Conservation (phyloP, 2,329 filamentous ascomycete genomes). For the Nothophoma quercina region DNA sequence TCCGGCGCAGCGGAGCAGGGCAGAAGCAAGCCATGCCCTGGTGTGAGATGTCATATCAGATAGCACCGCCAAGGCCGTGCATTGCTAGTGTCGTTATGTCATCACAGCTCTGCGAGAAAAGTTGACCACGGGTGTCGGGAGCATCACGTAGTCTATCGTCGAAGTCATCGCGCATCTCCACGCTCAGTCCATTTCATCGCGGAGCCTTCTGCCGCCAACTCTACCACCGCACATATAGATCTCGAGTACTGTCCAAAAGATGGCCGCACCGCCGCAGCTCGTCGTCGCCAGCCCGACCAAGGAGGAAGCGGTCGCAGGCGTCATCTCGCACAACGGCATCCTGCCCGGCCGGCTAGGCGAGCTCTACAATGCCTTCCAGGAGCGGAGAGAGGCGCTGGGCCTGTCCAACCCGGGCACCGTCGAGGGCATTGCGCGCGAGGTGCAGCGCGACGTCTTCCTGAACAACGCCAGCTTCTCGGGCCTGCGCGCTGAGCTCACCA, state of each 20-base stretch:
- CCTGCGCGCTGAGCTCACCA: slow-evolving; percentile 93
- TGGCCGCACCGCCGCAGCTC: slow-evolving; percentile 24
- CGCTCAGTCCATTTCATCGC: slow-evolving; percentile 26
- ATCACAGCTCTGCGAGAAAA: slow-evolving; percentile 39
- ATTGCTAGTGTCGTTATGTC: slow-evolving; percentile 35
- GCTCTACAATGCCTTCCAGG: slow-evolving; percentile 81
- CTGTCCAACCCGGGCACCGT: slow-evolving; percentile 91
- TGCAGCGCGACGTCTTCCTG: slow-evolving; percentile 94
- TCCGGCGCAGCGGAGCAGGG: slow-evolving; percentile 10
- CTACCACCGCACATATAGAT: not conserved
- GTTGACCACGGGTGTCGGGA: slow-evolving; percentile 26
- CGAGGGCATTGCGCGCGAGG: slow-evolving; percentile 88
- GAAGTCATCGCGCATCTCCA: slow-evolving; percentile 28
- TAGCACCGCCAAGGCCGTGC: slow-evolving; percentile 7
- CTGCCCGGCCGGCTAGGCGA: slow-evolving; percentile 71
- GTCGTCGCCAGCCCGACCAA: slow-evolving; percentile 46
- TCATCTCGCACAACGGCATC: slow-evolving; percentile 80
- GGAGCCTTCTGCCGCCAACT: slow-evolving; percentile 21
- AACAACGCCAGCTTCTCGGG: slow-evolving; percentile 98
- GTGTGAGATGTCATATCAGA: slow-evolving; percentile 28
- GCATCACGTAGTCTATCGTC: slow-evolving; percentile 29
- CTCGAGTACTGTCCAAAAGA: too few relatives aligned
- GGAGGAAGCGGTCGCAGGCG: slow-evolving; percentile 57
- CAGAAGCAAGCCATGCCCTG: slow-evolving; percentile 23
- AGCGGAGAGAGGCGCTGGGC: slow-evolving; percentile 85